Conservation (phyloP, 768 basidiomycete genomes). For the Brasilioporus rufonigricans region DNA sequence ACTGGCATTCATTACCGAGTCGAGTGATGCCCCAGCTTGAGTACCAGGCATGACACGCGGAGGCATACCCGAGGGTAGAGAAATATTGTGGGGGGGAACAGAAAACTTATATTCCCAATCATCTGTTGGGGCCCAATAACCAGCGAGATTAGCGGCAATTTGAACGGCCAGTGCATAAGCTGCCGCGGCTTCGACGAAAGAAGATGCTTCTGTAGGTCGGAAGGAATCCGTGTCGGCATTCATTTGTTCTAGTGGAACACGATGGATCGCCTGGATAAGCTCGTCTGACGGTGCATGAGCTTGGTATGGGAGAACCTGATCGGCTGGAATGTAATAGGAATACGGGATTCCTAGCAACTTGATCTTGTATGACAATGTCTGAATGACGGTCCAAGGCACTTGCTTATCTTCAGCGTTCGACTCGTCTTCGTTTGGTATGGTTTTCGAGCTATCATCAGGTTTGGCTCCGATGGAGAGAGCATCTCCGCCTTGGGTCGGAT, state of each 20-base stretch:
- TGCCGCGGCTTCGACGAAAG: conserved; percentile 53
- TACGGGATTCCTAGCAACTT: conserved; percentile 60
- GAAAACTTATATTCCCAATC: conserved; percentile 63
- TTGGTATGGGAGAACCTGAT: conserved; percentile 71
- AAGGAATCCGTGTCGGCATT: conserved; percentile 49
- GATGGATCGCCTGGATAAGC: conserved; percentile 49
- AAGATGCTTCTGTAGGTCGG: conserved; percentile 39
- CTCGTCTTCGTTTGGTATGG: conserved; percentile 9
- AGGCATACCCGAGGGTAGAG: conserved; percentile 6
- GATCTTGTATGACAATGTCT: conserved; percentile 64
- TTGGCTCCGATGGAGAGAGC: background rate
- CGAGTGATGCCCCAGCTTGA: conserved; percentile 31
- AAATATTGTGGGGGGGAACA: conserved; percentile 30
- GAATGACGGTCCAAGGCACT: conserved; percentile 57
- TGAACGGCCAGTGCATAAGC: conserved; percentile 73
- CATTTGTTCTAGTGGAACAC: conserved; percentile 41
- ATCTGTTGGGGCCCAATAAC: conserved; percentile 71
- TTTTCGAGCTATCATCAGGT: background rate
- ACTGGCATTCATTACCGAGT: conserved; percentile 46
- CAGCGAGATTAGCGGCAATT: conserved; percentile 60
- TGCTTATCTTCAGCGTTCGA: conserved; percentile 12
- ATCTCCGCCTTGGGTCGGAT: conserved; percentile 9
- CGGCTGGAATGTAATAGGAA: conserved; percentile 48
- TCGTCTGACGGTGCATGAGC: conserved; percentile 55
- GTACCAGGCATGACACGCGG: background rate